Evolutionary conservation across 2,329 filamentous ascomycete genomes (phyloP).

Genomic region (Tolypocladium inflatum): DNA sequence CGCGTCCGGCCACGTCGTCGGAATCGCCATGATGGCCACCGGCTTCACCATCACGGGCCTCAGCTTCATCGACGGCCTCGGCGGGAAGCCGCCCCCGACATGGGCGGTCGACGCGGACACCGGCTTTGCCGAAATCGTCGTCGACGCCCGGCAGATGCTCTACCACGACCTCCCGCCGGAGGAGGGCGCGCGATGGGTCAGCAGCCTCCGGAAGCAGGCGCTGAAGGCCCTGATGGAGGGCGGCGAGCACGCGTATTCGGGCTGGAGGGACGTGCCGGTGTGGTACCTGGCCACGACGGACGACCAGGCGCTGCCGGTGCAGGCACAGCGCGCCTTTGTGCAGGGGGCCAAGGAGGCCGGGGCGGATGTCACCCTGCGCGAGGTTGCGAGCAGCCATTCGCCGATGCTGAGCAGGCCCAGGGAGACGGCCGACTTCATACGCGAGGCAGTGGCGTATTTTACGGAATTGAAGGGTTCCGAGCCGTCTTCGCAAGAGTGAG

Average conservation of each 20-base stretch:
- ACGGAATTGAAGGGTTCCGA: too few relatives aligned
- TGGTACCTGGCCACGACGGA: conserved; percentile 36
- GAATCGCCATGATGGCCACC: conserved; percentile 33
- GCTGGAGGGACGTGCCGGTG: conserved; percentile 35
- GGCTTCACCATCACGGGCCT: conserved; percentile 29
- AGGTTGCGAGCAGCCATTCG: conserved; percentile 36
- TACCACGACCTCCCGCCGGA: conserved; percentile 38
- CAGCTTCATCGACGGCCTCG: conserved; percentile 29
- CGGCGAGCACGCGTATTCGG: conserved; percentile 31
- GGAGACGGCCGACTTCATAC: conserved; percentile 26
- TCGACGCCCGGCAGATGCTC: conserved; percentile 29
- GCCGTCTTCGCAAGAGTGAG: too few relatives aligned
- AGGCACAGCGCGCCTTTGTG: conserved; percentile 26
- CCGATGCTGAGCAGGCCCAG: conserved; percentile 37
- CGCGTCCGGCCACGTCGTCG: conserved; percentile 27
- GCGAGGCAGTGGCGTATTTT: conserved; percentile 13
- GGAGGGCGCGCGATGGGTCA: conserved; percentile 32
- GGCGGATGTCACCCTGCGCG: conserved; percentile 22
- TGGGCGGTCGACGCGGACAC: conserved; percentile 29
- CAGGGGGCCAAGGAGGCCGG: conserved; percentile 28
- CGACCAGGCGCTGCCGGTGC: conserved; percentile 29
- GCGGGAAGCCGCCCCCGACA: conserved; percentile 29
- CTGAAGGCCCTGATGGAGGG: conserved; percentile 35
- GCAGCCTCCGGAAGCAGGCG: conserved; percentile 28
- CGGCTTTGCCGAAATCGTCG: conserved; percentile 30